Base-by-base conservation (phyloP, 495 filamentous ascomycete species). In the Aspergillus homomorphus region DNA sequence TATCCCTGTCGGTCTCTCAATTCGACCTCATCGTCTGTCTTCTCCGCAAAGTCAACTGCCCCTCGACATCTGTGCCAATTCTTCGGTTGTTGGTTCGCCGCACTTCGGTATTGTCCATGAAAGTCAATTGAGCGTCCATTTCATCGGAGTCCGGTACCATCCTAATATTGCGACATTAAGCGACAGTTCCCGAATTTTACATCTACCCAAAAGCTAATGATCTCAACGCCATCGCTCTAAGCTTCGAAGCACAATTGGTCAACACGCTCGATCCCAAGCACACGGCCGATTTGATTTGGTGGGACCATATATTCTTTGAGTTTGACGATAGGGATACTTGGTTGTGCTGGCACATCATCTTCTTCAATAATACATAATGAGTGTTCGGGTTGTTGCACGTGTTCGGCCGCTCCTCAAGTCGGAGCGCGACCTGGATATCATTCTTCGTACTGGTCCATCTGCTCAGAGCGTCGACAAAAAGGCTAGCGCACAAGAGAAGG, bases 331-430 rank as follows among this genome's bases (percentile, higher is more conserved):
- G 14, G 38, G 21, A 18, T 16, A 4, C 22, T 46, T 52, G 41
- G 15, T 8, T 23, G 42, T 20, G 12, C 49, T 38, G 20, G 6
- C 46, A 28, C 24, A 49, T 42, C 20, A 42, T 22, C 24, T 20
- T 14, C 14, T 9, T 24, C 20, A 0, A 18, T 30, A 19, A 57
- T 22, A 33, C 66, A 74, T 56, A 60, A 80, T 80, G 77, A 80
- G 76, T 57, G 89, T 96, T 22, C 84, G 91, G 51, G 92, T 97
- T 53, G 88, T 97, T 58, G 93, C 93, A 43, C 82, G 94, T 48
- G 86, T 98, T 57, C 84, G 94, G 55, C 94, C 94, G 20, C 85
- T 96, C 50, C 83, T 96, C 38, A 87, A 89, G 62, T 83, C 84
- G 42, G 94, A 97, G 73, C 77, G 86, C 9, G 89, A 89, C 60